Evolutionary conservation across 768 basidiomycete species (phyloP), one percentile per base, ranked within the genome.

Genomic region (Macrocybe gigantea): DNA sequence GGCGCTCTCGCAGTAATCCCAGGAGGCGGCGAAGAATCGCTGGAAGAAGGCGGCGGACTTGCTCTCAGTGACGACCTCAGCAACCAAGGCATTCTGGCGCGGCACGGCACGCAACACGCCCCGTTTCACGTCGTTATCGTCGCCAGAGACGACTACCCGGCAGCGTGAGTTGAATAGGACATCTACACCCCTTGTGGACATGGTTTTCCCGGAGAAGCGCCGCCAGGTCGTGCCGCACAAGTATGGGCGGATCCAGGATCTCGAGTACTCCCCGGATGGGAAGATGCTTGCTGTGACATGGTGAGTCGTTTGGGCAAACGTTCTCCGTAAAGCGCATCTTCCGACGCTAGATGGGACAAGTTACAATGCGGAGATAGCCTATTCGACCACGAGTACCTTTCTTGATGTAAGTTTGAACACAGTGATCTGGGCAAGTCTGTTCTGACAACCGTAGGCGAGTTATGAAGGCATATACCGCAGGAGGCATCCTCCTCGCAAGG

Each of bases 221-320:
- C 12, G 32, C 8, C 39, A 15, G 11, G 44, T 40, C 5, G 13
- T 53, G 5, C n/a, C 50, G 6, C 30, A 43, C 30, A 15, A 34
- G 7, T 36, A 13, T 33, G 48, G 50, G 36, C 33, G 13, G 32
- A 41, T 53, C 7, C 47, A 54, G 38, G 56, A 55, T 36, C 9
- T 57, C 2, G 56, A 55, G 34, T 57, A 53, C 35, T 57, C 52
- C 1, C 50, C 50, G 5, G 32, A 44, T 33, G 52, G 56, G 12
- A 5, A 38, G n/a, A 37, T 38, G 29, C 14, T 57, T 14, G 54
- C 54, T 9, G 43, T 39, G n/a, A 49, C 50, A 4, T 13, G 34
- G 6, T 44, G 43, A 29, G 11, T 44, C 43, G 29, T 10, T 44
- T 11, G 33, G n/a, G 11, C n/a, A 15, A 7, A 11, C 33, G 14